A percentile compares a stretch with the other conserved stretches of the same genome.
Conservation (phyloP, 2,329 filamentous ascomycete species). For the Blumeria hordei region DNA sequence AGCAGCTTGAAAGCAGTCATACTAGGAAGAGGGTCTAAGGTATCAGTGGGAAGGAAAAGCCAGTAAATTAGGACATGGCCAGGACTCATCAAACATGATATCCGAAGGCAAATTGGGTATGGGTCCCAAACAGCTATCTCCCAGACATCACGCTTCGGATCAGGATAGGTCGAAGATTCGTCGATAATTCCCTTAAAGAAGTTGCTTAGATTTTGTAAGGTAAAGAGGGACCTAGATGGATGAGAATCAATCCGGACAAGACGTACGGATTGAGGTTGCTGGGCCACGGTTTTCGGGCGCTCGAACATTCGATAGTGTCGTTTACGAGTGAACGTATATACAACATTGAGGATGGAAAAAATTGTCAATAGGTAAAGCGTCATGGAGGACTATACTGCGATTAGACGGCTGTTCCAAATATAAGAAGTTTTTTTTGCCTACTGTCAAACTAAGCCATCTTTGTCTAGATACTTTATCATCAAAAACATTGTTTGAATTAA, state of each 20-base stretch:
- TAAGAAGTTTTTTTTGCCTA: slow-evolving; percentile 16
- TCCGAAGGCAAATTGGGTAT: slow-evolving; percentile 51
- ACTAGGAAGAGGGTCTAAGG: slow-evolving; percentile 62
- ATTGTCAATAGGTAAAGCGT: slow-evolving; percentile 42
- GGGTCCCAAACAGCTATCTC: slow-evolving; percentile 89
- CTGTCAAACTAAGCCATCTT: slow-evolving; percentile 40
- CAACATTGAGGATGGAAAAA: slow-evolving; percentile 47
- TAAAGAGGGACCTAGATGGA: slow-evolving; percentile 45
- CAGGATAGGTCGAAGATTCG: slow-evolving; percentile 61
- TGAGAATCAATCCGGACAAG: slow-evolving; percentile 75
- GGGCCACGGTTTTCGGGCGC: slow-evolving; percentile 50
- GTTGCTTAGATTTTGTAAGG: slow-evolving; percentile 48
- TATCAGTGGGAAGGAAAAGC: slow-evolving; percentile 56
- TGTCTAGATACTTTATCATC: slow-evolving; percentile 34
- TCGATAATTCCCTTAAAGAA: slow-evolving; percentile 45
- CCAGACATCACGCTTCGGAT: slow-evolving; percentile 73
- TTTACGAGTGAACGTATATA: slow-evolving; percentile 59
- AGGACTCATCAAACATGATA: slow-evolving; percentile 82
- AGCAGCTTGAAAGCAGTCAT: slow-evolving; percentile 67
- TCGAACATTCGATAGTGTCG: slow-evolving; percentile 85
- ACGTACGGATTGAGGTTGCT: slow-evolving; percentile 62
- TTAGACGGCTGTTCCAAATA: slow-evolving; percentile 2
- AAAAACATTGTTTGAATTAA: slow-evolving; percentile 54
- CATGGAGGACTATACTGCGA: slow-evolving; percentile 31
- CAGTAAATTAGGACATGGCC: slow-evolving; percentile 80